Base-by-base conservation (phyloP, 306 rosid species). In the Malus asiatica region DNA sequence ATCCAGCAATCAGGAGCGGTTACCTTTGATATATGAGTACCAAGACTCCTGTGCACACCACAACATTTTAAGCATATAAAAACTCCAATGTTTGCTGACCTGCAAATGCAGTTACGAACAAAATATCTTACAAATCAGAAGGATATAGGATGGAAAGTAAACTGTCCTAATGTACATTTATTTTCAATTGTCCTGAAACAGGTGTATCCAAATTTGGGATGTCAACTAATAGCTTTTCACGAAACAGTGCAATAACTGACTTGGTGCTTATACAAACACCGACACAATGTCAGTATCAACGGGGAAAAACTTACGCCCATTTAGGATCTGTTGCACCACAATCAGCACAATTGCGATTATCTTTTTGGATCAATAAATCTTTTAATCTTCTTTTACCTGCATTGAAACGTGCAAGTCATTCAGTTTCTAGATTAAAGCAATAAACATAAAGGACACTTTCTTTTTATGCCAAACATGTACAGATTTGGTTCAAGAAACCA, bases 51-150 rank as follows among this genome's bases (percentile, higher is more conserved):
- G 86, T 96, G 99, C 80, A 88, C 90, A 25, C 99, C 98, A 57
- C 98, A 96, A 77, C 99, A 96, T 79, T 96, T 90, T 85, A 96
- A 84, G 90, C 99, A 96, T 82, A 96, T 75, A 78, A 96, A 92
- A 78, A 96, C 99, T 78, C 99, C 99, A 29, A 96, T 90, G 82
- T 96, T 96, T 59, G 93, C 92, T 79, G 99, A 96, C 88, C 99
- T 96, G 96, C 68, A 85, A 82, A 76, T 62, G 62, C 44, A 78
- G 71, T 78, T 32, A 61, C 42, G 64, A 64, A 79, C 46, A 48
- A 13, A 70, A 76, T 25, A 48, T 57, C 33, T 35, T 33, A 52
- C 61, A 46, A 67, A 62, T 63, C 38, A 71, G 45, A 66, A 66
- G 68, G 68, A 45, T 40, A 52, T 20, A 42, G 35, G 44, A 20